Conservation (phyloP, 495 filamentous ascomycete species). For the Podospora pseudocomata region DNA sequence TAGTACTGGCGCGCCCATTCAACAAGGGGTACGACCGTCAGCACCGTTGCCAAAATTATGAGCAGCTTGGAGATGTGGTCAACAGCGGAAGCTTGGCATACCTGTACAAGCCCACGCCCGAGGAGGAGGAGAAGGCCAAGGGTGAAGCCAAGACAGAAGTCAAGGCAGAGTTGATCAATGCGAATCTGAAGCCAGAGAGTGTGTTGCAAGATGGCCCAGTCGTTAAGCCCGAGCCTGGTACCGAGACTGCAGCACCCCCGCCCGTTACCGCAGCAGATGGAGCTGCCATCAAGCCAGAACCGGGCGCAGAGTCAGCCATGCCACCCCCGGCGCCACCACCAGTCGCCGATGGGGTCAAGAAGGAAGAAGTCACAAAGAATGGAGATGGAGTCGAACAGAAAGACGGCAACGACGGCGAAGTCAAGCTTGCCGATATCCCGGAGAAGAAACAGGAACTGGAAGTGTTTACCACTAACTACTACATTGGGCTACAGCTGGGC, state of each 20-base stretch:
- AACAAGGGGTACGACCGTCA: slow-evolving; percentile 85
- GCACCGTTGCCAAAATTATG: slow-evolving; percentile 67
- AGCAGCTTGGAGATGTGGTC: slow-evolving; percentile 65
- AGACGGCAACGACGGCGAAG: not conserved
- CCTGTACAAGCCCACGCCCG: slow-evolving; percentile 52
- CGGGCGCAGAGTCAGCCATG: not conserved
- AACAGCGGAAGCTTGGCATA: slow-evolving; percentile 68
- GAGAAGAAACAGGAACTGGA: slow-evolving; percentile 24
- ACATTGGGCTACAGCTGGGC: slow-evolving; percentile 34
- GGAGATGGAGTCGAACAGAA: not conserved
- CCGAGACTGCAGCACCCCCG: not conserved
- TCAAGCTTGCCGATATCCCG: slow-evolving; percentile 27
- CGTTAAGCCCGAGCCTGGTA: slow-evolving; percentile 23
- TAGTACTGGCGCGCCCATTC: slow-evolving; percentile 84
- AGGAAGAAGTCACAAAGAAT: not conserved
- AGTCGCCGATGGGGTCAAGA: slow-evolving; percentile 10
- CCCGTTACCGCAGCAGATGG: slow-evolving; percentile 1
- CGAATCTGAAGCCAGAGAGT: slow-evolving; percentile 33
- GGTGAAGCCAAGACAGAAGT: slow-evolving; percentile 34
- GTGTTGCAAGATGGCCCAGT: slow-evolving; percentile 18
- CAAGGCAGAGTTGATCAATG: slow-evolving; percentile 31
- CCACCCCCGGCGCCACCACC: not conserved
- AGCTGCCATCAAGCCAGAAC: slow-evolving; percentile 19
- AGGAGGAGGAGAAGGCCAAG: slow-evolving; percentile 45
- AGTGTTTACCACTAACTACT: slow-evolving; percentile 35